Conservation (phyloP, 805 yeast species). For the Suhomyces tanzawaensis region DNA sequence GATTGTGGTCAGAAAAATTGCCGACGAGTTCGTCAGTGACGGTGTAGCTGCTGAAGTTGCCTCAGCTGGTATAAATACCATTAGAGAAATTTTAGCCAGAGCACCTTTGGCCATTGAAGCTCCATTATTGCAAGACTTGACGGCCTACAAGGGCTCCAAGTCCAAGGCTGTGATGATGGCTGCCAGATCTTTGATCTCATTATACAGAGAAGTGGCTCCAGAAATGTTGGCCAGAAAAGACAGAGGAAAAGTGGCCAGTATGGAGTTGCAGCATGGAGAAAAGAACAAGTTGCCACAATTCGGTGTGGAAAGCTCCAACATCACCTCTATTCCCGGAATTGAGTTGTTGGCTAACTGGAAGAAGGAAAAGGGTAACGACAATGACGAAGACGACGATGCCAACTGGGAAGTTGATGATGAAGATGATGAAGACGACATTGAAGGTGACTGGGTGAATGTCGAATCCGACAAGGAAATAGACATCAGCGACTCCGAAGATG, state of each 20-base stretch:
- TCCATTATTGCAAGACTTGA: constrained; percentile 81
- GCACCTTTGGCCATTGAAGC: constrained; percentile 94
- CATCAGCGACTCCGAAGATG: constrained; percentile 51
- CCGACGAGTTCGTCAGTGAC: constrained; percentile 96
- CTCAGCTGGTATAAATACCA: constrained; percentile 95
- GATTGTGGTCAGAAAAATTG: constrained; percentile 83
- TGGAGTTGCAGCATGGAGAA: constrained; percentile 63
- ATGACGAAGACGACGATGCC: constrained; percentile 44
- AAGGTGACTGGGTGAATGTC: constrained; percentile 89
- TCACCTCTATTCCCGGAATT: constrained; percentile 83
- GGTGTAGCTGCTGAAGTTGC: constrained; percentile 99
- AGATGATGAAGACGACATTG: constrained; percentile 55
- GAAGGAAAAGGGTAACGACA: constrained; percentile 53
- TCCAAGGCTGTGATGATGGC: constrained; percentile 94
- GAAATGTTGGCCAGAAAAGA: constrained; percentile 89
- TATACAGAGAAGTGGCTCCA: constrained; percentile 94
- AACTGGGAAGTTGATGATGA: constrained; percentile 56
- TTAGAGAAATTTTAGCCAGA: constrained; percentile 87
- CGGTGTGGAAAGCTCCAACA: constrained; percentile 67
- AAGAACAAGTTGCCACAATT: constrained; percentile 53
- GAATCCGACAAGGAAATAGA: constrained; percentile 78
- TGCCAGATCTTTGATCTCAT: constrained; percentile 78
- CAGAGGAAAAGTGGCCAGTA: constrained; percentile 88
- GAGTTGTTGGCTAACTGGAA: constrained; percentile 90
- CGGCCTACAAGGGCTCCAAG: constrained; percentile 89